A percentile compares a stretch with the other conserved stretches of the same genome.
These are phyloP conservation scores for Xylariaceae sp. DNA, from an alignment of 2,329 filamentous ascomycete genomes.

Conservation along the genomic window DNA sequence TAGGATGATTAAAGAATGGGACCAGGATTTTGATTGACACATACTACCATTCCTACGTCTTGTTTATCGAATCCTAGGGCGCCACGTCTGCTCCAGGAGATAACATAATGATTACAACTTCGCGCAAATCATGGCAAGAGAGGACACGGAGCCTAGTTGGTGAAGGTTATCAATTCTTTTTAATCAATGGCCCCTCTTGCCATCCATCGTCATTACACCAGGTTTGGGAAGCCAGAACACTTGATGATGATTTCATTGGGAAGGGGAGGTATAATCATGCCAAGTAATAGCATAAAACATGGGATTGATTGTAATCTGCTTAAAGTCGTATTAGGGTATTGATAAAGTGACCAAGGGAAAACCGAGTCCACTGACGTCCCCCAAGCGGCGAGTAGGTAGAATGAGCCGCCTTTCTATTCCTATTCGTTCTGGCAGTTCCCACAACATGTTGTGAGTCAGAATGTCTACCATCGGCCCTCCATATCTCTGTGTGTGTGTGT, in stretches of 20 bases:
- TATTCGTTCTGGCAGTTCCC: constrained; percentile 10
- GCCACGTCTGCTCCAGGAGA: neutral
- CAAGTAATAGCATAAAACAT: neutral
- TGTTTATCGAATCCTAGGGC: neutral
- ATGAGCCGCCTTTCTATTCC: constrained; percentile 16
- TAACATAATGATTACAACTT: neutral
- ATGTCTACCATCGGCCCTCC: constrained; percentile 3
- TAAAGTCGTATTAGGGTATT: constrained; percentile 17
- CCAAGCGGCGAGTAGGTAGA: constrained; percentile 11
- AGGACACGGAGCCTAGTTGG: neutral
- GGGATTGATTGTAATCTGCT: constrained; percentile 12
- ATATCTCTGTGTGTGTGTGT: neutral
- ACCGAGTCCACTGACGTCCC: neutral
- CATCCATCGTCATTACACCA: constrained; percentile 2
- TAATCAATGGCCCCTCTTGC: neutral
- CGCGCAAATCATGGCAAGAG: neutral
- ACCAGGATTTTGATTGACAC: neutral
- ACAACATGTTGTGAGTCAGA: constrained; percentile 6
- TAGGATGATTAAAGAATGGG: too few relatives aligned
- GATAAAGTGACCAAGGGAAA: constrained; percentile 8
- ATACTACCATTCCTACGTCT: neutral
- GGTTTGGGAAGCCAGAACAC: neutral
- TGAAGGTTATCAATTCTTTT: constrained; percentile 1
- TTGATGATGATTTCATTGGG: neutral
- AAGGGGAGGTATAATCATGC: neutral